Evolutionary conservation across 495 filamentous ascomycete species (phyloP).

Genomic region (Parathielavia hyrcaniae): DNA sequence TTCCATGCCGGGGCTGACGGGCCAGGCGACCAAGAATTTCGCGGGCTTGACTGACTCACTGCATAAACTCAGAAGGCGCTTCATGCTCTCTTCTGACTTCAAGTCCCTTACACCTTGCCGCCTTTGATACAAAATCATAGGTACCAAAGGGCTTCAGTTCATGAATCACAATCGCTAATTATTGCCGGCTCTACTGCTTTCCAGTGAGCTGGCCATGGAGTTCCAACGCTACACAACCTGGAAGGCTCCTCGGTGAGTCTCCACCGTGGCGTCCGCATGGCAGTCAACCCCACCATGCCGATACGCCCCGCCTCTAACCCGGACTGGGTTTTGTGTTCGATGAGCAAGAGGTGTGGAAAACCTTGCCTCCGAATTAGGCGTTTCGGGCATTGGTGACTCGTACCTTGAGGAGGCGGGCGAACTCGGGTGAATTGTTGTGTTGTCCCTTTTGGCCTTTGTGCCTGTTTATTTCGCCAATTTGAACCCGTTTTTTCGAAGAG

Average conservation of each 20-base stretch:
- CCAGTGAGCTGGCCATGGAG: too few relatives aligned
- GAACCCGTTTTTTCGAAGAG: neutral
- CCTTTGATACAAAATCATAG: too few relatives aligned
- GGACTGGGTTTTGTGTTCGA: neutral
- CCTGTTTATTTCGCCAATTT: neutral
- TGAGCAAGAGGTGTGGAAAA: slow-evolving; percentile 15
- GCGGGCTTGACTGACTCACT: slow-evolving; percentile 1
- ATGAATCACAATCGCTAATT: too few relatives aligned
- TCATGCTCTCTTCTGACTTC: neutral
- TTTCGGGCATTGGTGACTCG: slow-evolving; percentile 17
- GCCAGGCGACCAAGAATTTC: slow-evolving; percentile 1
- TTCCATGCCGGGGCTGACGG: slow-evolving; percentile 3
- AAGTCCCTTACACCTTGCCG: neutral
- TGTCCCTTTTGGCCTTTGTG: neutral
- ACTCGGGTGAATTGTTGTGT: neutral
- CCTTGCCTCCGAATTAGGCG: slow-evolving; percentile 32
- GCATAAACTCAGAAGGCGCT: neutral
- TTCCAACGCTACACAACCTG: too few relatives aligned
- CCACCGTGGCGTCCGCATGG: slow-evolving; percentile 16
- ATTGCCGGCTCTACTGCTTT: too few relatives aligned
- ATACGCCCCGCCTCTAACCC: slow-evolving; percentile 1
- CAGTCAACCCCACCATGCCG: slow-evolving; percentile 8
- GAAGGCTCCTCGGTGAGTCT: neutral
- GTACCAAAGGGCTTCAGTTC: too few relatives aligned
- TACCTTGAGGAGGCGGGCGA: neutral